Evolutionary conservation across 768 basidiomycete genomes (phyloP), one percentile per base, ranked within the genome.

Genomic region (Galerina sulciceps): DNA sequence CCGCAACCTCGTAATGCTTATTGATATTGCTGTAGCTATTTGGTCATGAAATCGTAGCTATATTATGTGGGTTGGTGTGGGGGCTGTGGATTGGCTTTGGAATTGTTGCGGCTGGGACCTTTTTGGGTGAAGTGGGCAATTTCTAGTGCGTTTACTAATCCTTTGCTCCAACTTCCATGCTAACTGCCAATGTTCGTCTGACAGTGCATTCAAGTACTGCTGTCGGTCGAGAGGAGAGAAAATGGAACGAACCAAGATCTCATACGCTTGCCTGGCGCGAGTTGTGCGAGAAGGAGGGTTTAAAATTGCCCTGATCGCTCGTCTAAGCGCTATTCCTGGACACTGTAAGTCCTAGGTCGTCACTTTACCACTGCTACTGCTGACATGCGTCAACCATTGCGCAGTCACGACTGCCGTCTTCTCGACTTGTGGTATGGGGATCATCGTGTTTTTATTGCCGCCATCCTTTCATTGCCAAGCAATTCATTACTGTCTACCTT

Each of bases 31-130:
- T 55, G 4, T 61, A 91, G 83, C 83, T 96, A 15, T 95, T 95
- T 66, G 95, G 95, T 5, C 94, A 96, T 61, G 95, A 96, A 79
- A 91, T 96, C 55, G 80, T 96, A 40, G 91, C 92, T 20, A 83
- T 96, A 36, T 78, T 96, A 6, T 94, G 93, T 65, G 95, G 95
- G 15, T 72, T 96, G 35, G 91, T 96, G 2, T 97, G 93, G 93
- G 94, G 93, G 2, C 76, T 95, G 2, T 89, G 95, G 81, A 67
- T 81, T 20, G 95, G 94, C 2, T 96, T 96, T 65, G 95, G 75
- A 0, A 96, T 97, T 67, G 91, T 93, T 15, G 84, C 84, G 2
- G 90, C 87, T 6, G 91, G 93, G 0, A 94, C 93, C 0, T 86
- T 94, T 64, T 44, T 95, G 0, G 94, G 93, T 38, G 94, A 96